Conservation (phyloP, 2,329 filamentous ascomycete species). For the Microdochium nivale region DNA sequence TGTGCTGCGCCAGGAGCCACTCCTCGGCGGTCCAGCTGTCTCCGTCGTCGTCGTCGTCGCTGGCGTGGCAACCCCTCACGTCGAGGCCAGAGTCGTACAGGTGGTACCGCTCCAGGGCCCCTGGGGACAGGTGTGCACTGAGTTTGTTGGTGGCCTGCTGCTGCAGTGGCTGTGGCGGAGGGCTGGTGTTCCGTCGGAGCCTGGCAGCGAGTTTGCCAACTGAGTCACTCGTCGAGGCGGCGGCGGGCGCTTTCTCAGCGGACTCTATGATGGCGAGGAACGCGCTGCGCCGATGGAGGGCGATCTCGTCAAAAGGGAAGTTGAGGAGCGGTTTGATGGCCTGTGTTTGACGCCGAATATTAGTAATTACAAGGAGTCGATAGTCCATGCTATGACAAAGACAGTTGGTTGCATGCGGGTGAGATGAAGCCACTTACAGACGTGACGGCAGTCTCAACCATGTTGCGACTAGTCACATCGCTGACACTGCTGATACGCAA, state of each 20-base stretch:
- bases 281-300: not conserved
- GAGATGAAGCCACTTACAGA: not conserved
- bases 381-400: not conserved
- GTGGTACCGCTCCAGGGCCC: not conserved
- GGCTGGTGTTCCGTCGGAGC: not conserved
- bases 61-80: too few species aligned
- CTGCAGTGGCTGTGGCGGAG: not conserved
- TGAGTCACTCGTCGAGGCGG: not conserved
- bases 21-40: not conserved
- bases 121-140: not conserved
- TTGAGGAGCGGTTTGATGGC: not conserved
- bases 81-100: not conserved
- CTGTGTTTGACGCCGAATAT: not conserved
- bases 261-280: not conserved
- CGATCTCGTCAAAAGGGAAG: not conserved
- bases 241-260: not conserved
- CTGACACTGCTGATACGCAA: not conserved
- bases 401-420: not conserved
- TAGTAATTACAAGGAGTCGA: too few species aligned
- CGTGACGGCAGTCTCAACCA: not conserved
- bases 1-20: not conserved
- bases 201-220: not conserved
- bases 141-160: not conserved
- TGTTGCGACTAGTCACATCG: not conserved
- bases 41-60: not conserved